phyloP scores from a whole-genome alignment of 2,329 filamentous ascomycete genomes.

The Knufia petricola region DNA sequence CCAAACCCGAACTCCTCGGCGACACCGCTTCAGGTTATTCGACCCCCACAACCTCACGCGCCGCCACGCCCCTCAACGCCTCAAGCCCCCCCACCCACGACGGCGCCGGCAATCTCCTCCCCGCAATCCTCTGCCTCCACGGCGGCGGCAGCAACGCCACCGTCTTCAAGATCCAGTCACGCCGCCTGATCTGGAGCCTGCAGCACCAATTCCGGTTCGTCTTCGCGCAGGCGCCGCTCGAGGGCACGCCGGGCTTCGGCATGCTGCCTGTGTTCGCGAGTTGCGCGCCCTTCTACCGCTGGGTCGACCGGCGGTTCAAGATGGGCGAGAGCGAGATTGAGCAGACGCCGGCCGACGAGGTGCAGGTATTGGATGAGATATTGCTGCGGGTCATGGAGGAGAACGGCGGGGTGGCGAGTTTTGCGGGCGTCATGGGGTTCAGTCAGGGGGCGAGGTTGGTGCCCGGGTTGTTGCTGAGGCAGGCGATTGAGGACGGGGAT shows the following conservation, averaged over 20 bases:
- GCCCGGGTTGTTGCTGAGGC: conserved; percentile 22
- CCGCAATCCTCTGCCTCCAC: conserved; percentile 32
- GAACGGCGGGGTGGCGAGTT: conserved; percentile 19
- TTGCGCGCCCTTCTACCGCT: conserved; percentile 29
- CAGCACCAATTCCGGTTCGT: conserved; percentile 29
- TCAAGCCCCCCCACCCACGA: conserved; percentile 12
- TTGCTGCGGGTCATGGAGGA: conserved; percentile 18
- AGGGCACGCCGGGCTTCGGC: conserved; percentile 27
- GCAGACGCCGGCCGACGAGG: conserved; percentile 15
- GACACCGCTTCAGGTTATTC: neutral
- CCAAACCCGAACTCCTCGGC: conserved; percentile 7
- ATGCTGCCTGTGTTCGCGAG: conserved; percentile 31
- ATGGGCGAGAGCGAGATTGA: conserved; percentile 17
- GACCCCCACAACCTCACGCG: conserved; percentile 4
- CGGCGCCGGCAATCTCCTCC: conserved; percentile 16
- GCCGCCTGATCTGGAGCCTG: conserved; percentile 27
- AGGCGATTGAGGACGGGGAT: conserved; percentile 19
- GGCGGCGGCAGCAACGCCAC: conserved; percentile 31
- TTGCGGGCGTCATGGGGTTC: conserved; percentile 30
- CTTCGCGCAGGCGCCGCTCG: conserved; percentile 28
- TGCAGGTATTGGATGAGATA: conserved; percentile 16
- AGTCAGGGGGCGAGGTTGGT: conserved; percentile 28
- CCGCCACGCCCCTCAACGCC: neutral
- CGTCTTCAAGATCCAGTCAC: conserved; percentile 31
- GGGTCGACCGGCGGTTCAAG: conserved; percentile 24